Evolutionary conservation across 2,329 filamentous ascomycete species (phyloP).

Genomic region (Hypoxylon sp.): DNA sequence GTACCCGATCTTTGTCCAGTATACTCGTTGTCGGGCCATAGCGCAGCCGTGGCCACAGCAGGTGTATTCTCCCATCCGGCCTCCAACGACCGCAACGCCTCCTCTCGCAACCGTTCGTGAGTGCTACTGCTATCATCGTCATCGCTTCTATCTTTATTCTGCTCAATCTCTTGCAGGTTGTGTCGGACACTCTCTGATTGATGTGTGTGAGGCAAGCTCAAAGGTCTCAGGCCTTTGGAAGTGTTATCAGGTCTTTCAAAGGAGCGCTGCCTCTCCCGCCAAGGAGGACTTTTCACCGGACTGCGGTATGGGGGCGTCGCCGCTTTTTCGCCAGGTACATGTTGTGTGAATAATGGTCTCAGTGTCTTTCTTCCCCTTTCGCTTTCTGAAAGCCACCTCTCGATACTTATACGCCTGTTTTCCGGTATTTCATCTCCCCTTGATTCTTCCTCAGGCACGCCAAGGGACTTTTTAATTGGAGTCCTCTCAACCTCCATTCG

Average conservation of each 20-base stretch:
- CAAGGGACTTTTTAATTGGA: not conserved
- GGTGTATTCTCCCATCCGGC: constrained; percentile 18
- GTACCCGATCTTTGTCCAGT: not conserved
- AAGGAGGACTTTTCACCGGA: constrained; percentile 19
- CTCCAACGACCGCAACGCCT: constrained; percentile 34
- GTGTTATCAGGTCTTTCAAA: constrained; percentile 26
- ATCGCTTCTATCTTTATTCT: constrained; percentile 6
- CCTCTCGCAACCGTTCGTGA: constrained; percentile 22
- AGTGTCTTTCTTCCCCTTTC: constrained; percentile 28
- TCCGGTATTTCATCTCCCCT: not conserved
- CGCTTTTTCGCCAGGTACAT: not conserved
- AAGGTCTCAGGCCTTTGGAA: constrained; percentile 36
- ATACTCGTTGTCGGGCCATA: not conserved
- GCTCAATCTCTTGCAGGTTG: constrained; percentile 15
- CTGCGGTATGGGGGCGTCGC: not conserved
- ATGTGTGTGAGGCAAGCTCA: constrained; percentile 36
- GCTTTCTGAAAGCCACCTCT: constrained; percentile 32
- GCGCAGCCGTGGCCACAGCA: not conserved
- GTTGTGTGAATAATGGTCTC: constrained; percentile 10
- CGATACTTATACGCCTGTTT: constrained; percentile 21
- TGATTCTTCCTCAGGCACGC: not conserved
- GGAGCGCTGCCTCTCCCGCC: constrained; percentile 31
- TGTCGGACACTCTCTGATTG: constrained; percentile 29
- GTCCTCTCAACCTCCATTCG: not conserved
- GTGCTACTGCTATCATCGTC: not conserved